Percentiles rank a stretch among this genome's conserved stretches.
Conservation (phyloP, 495 filamentous ascomycete species). For the Aspergillus indologenus region DNA sequence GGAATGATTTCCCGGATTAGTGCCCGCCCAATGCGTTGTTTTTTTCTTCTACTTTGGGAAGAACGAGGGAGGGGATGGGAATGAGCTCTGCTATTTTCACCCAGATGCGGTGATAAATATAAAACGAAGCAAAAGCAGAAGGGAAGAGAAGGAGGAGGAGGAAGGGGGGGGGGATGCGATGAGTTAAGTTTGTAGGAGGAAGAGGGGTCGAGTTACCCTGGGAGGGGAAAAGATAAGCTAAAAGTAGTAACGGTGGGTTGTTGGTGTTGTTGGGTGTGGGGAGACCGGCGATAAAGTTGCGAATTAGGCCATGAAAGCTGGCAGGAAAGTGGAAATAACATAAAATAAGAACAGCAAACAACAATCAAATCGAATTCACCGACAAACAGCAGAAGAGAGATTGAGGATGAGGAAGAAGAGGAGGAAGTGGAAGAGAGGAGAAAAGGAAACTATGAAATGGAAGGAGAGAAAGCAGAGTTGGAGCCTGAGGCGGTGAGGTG, state of each 20-base stretch:
- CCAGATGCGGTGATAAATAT: background rate
- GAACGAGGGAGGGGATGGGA: background rate
- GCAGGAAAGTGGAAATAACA: background rate
- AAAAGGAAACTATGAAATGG: slow-evolving; percentile 24
- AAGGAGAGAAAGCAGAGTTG: slow-evolving; percentile 20
- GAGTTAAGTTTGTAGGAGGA: background rate
- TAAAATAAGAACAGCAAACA: background rate
- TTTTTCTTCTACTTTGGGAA: too few species aligned
- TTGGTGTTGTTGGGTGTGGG: background rate
- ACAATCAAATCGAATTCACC: slow-evolving; percentile 12
- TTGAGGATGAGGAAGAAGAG: slow-evolving; percentile 23
- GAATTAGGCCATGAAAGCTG: slow-evolving; percentile 25
- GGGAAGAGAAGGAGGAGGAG: background rate
- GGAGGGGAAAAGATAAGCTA: slow-evolving; percentile 18
- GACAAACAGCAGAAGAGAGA: slow-evolving; percentile 19
- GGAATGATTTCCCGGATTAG: background rate
- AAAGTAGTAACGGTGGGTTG: background rate
- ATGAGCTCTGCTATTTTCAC: background rate
- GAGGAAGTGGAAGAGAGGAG: slow-evolving; percentile 21
- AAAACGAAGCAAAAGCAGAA: background rate
- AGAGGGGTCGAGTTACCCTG: slow-evolving; percentile 21
- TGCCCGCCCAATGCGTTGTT: background rate
- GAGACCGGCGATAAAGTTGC: background rate
- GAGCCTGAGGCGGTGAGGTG: slow-evolving; percentile 5
- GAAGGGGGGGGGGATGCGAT: too few species aligned